Base-by-base conservation (phyloP, 139 green algal genomes). In the Chlamydomonas schloesseri region DNA sequence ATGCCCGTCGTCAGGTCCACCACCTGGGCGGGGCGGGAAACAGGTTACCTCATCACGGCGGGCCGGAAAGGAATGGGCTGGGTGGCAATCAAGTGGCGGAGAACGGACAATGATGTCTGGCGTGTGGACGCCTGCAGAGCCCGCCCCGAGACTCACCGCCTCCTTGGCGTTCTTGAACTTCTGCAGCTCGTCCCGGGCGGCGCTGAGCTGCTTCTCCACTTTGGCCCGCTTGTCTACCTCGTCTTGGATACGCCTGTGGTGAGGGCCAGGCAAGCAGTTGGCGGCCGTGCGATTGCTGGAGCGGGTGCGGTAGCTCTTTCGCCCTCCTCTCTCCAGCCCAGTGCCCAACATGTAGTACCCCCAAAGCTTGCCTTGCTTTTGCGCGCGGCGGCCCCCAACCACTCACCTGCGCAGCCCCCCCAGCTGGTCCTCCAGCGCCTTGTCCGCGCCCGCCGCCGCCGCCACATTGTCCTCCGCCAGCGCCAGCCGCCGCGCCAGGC, bases 1-100 rank as follows among this genome's bases (percentile, higher is more conserved):
- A 93, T 89, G 47, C 89, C 89, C 17, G 78, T 91, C 21, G 86
- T 89, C 26, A 93, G 87, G 69, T 93, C 89, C 46, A 93, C 82
- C 23, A 90, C 79, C 79, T 85, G 67, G 57, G 31, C 34, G 29
- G 6, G 50, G 26, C 37, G 29, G 42, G 21, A 72, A 23, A 17
- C 67, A 47, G n/a, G n/a, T n/a, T n/a, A 71, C 37, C 42, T 6
- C 29, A 42, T 8, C 11, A 9, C n/a, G 26, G 60, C n/a, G n/a
- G n/a, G n/a, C n/a, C n/a, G n/a, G n/a, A n/a, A n/a, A n/a, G n/a
- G n/a, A n/a, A n/a, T n/a, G n/a, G n/a, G n/a, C n/a, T n/a, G n/a
- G n/a, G n/a, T n/a, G n/a, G n/a, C n/a, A n/a, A n/a, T n/a, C n/a
- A n/a, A n/a, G n/a, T n/a, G n/a, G n/a, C n/a, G n/a, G n/a, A n/a